Conservation (phyloP, 371 early-diverging fungal species). For the Parasitella parasitica region DNA sequence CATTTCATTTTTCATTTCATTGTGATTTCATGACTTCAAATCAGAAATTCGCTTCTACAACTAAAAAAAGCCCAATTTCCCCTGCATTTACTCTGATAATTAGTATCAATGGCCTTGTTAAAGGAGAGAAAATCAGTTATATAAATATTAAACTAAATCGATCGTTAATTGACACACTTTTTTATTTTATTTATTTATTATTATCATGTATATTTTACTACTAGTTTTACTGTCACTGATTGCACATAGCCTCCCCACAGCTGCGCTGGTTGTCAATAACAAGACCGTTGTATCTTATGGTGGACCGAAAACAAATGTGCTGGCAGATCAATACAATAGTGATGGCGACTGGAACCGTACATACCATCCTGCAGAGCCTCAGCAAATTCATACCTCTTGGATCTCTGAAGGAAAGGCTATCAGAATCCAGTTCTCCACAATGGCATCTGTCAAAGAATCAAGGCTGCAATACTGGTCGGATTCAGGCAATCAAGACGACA, state of each 20-base stretch:
- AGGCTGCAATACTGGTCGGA: constrained; percentile 34
- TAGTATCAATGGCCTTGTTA: background rate
- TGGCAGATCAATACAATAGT: constrained; percentile 29
- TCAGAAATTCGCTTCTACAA: no score
- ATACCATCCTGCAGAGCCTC: constrained; percentile 31
- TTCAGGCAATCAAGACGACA: background rate
- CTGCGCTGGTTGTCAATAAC: background rate
- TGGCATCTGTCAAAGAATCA: constrained; percentile 6
- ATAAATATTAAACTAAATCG: background rate
- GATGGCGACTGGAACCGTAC: constrained; percentile 34
- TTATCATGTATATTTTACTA: background rate
- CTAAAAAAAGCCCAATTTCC: background rate
- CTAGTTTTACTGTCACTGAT: background rate
- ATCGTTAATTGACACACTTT: background rate
- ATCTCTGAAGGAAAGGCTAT: constrained; percentile 27
- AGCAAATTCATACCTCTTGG: constrained; percentile 40
- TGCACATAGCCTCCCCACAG: background rate
- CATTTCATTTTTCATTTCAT: no score
- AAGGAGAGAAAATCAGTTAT: background rate
- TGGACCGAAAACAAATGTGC: constrained; percentile 22
- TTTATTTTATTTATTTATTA: background rate
- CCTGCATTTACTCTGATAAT: background rate
- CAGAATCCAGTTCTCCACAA: constrained; percentile 35
- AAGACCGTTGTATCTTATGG: constrained; percentile 15
- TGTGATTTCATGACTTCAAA: no score